phyloP scores from a whole-genome alignment of 2,329 filamentous ascomycete genomes.

The Aspergillus pseudoglaucus region DNA sequence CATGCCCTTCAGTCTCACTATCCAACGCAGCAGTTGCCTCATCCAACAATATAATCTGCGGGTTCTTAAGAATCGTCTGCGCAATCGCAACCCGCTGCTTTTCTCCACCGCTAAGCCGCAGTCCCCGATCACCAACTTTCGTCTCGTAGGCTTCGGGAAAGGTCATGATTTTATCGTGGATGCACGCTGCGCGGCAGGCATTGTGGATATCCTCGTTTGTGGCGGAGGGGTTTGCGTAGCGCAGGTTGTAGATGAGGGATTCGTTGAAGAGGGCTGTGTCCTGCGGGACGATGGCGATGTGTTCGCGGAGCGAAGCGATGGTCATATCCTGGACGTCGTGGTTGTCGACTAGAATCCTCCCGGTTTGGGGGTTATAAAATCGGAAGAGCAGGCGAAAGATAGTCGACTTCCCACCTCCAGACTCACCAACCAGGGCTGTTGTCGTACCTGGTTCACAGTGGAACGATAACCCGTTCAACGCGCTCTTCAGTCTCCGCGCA shows the following conservation, averaged over 20 bases:
- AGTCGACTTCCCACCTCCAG: constrained; percentile 93
- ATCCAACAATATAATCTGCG: constrained; percentile 84
- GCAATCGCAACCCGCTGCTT: constrained; percentile 93
- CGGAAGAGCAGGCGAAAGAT: constrained; percentile 93
- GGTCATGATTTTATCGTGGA: constrained; percentile 82
- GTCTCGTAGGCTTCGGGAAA: constrained; percentile 87
- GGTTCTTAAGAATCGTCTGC: constrained; percentile 85
- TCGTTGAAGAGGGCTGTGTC: constrained; percentile 96
- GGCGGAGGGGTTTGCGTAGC: constrained; percentile 75
- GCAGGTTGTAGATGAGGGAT: constrained; percentile 87
- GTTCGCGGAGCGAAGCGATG: constrained; percentile 83
- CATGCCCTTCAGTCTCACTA: constrained; percentile 87
- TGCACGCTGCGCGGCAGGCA: constrained; percentile 79
- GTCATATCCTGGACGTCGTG: constrained; percentile 77
- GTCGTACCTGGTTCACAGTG: constrained; percentile 83
- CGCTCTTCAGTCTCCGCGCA: constrained; percentile 61
- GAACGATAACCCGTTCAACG: constrained; percentile 76
- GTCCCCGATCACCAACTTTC: constrained; percentile 82
- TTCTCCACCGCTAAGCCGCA: constrained; percentile 82
- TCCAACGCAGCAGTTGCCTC: constrained; percentile 90
- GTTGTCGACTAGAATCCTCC: constrained; percentile 77
- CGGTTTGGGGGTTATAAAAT: constrained; percentile 81
- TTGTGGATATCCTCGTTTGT: constrained; percentile 75
- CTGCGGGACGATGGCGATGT: constrained; percentile 94
- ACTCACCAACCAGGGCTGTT: constrained; percentile 95